phyloP scores from a whole-genome alignment of 257 asterid genomes.

The Nicotiana tabacum region DNA sequence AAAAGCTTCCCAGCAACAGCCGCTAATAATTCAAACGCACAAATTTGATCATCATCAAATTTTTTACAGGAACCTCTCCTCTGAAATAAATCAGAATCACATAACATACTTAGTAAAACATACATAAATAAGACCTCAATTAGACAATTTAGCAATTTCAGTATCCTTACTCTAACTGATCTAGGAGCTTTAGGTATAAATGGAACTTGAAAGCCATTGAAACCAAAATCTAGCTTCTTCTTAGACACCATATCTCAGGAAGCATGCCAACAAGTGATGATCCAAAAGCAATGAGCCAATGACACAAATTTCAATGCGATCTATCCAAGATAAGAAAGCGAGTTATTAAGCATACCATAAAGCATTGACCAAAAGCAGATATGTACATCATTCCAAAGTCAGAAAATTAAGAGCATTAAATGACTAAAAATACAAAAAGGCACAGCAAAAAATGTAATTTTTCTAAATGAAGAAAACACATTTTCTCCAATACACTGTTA shows the following conservation, averaged over 20 bases:
- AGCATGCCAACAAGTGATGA: slow-evolving; percentile 42
- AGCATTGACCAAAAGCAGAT: not conserved
- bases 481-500: not conserved
- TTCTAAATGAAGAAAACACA: not conserved
- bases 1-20: slow-evolving; percentile 90
- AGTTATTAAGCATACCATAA: not conserved
- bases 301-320: not conserved
- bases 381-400: not conserved
- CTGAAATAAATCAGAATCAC: slow-evolving; percentile 33
- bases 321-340: not conserved
- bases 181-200: slow-evolving; percentile 71
- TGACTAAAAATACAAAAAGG: not conserved
- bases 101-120: slow-evolving; percentile 10
- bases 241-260: slow-evolving; percentile 57
- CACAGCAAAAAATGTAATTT: not conserved
- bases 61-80: slow-evolving; percentile 45
- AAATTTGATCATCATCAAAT: slow-evolving; percentile 53
- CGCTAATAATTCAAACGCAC: slow-evolving; percentile 94
- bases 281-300: not conserved
- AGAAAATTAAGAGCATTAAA: not conserved
- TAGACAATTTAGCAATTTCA: slow-evolving; percentile 15
- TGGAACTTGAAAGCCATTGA: slow-evolving; percentile 44
- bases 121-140: not conserved
- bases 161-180: slow-evolving; percentile 55
- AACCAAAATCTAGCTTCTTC: slow-evolving; percentile 50